Evolutionary conservation across 1,284 basidiomycete genomes (phyloP), one percentile per base, ranked within the genome.

Genomic region (Coriolopsis trogii): DNA sequence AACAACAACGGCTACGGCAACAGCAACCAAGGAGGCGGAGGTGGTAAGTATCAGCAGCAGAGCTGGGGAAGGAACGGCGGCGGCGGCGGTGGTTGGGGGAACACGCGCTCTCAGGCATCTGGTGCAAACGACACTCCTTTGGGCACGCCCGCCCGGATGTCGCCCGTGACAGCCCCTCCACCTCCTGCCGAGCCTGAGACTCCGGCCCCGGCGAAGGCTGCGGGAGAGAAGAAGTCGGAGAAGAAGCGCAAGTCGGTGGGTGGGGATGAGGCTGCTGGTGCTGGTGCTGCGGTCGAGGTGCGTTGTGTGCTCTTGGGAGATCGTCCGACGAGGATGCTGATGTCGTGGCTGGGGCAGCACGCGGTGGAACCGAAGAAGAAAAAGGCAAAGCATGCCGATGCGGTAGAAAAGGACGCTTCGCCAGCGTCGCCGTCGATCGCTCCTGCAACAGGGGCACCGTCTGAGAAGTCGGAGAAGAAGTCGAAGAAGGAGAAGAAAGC

Each of bases 101-200:
- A 42, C 44, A 53, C 41, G 66, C n/a, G 70, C 46, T 56, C 67
- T 30, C 60, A 70, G 60, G 80, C 66, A 20, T 85, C 84, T 39
- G 88, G 87, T 53, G 80, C 84, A 62, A 90, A 90, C 62, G 76
- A 68, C 61, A 86, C 78, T 43, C 86, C 86, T 33, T 70, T 90
- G 52, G 87, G 87, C 56, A 77, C 80, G n/a, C 81, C 82, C 12
- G 66, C 64, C 45, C 79, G 79, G 53, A 79, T 77, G 72, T 81
- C 81, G 43, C 72, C 72, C 49, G 57, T 61, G 39, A 49, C 59
- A 46, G 48, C 55, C n/a, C n/a, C n/a, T n/a, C n/a, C n/a, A n/a
- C n/a, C n/a, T n/a, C n/a, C n/a, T n/a, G n/a, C n/a, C 41, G 54
- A 51, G 33, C 41, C 55, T 26, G 54, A 53, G 48, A 37, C 52